Conservation (phyloP, 495 filamentous ascomycete species). For the Lindgomyces ingoldianus region DNA sequence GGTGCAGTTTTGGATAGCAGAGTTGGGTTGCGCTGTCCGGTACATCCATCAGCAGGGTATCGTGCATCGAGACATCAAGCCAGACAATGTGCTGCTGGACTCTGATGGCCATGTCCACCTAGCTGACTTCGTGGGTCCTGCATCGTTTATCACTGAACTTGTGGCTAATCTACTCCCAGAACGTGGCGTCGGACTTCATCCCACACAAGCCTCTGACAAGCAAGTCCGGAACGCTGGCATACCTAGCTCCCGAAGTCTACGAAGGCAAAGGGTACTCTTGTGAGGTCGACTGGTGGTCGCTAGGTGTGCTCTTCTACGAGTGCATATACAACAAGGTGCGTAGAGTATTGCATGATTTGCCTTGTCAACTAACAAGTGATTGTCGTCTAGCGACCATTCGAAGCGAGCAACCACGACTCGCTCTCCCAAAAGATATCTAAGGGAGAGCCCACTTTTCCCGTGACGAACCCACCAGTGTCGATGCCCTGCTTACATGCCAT, state of each 20-base stretch:
- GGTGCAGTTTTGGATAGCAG: slow-evolving; percentile 93
- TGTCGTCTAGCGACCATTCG: slow-evolving; percentile 73
- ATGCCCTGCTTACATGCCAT: slow-evolving; percentile 84
- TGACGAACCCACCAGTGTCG: slow-evolving; percentile 86
- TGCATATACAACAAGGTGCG: slow-evolving; percentile 98
- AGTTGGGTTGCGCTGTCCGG: slow-evolving; percentile 86
- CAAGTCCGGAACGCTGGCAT: slow-evolving; percentile 94
- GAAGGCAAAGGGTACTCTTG: slow-evolving; percentile 79
- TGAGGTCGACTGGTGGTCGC: slow-evolving; percentile 97
- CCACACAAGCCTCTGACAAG: slow-evolving; percentile 83
- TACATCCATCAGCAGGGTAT: slow-evolving; percentile 93
- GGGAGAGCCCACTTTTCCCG: slow-evolving; percentile 79
- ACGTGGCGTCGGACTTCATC: slow-evolving; percentile 91
- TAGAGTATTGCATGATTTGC: not conserved
- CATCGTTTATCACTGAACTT: slow-evolving; percentile 19
- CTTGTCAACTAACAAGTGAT: not conserved
- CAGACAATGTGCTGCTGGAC: slow-evolving; percentile 93
- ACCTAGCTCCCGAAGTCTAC: slow-evolving; percentile 95
- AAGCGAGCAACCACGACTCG: slow-evolving; percentile 78
- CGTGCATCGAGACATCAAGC: slow-evolving; percentile 95
- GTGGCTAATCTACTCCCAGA: slow-evolving; percentile 56
- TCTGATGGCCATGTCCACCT: slow-evolving; percentile 95
- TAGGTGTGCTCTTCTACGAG: slow-evolving; percentile 96
- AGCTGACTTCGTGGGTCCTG: slow-evolving; percentile 80
- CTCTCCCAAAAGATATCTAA: slow-evolving; percentile 79